A percentile compares a stretch with the other conserved stretches of the same genome.
Evolutionary conservation across 768 basidiomycete species (phyloP).

Genomic region (Boletus eberwhitei): DNA sequence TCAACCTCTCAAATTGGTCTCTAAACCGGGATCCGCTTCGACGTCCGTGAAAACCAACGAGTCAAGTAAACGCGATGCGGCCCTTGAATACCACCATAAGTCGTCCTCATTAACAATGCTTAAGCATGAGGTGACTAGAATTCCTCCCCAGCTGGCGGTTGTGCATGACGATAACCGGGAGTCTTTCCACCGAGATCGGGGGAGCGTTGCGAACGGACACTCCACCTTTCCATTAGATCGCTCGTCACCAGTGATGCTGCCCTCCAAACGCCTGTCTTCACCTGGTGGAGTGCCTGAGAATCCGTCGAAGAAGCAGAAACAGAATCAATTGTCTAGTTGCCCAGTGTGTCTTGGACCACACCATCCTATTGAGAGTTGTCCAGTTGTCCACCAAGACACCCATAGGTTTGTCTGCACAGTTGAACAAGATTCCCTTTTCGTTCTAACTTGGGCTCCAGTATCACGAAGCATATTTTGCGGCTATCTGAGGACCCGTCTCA

Average conservation of each 20-base stretch:
- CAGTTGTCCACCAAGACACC: constrained; percentile 49
- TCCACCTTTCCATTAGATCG: background rate
- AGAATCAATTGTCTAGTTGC: constrained; percentile 33
- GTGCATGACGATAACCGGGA: background rate
- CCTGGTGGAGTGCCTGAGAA: constrained; percentile 26
- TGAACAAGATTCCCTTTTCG: background rate
- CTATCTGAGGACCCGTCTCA: constrained; percentile 41
- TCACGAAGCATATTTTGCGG: constrained; percentile 42
- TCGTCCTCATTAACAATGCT: constrained; percentile 1
- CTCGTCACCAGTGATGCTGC: constrained; percentile 7
- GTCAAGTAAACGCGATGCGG: background rate
- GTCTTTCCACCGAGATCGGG: background rate
- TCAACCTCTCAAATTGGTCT: constrained; percentile 61
- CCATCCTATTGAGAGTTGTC: constrained; percentile 55
- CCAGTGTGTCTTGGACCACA: constrained; percentile 44
- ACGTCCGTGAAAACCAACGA: constrained; percentile 12
- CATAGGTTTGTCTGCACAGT: constrained; percentile 44
- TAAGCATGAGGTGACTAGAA: background rate
- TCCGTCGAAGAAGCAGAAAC: constrained; percentile 39
- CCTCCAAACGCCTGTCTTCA: constrained; percentile 38
- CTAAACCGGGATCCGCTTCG: constrained; percentile 23
- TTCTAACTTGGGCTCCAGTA: constrained; percentile 31
- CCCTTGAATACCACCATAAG: background rate
- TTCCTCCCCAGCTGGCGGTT: background rate
- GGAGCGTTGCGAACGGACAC: background rate